These are phyloP conservation scores for Chaetomium sp. DNA, from an alignment of 2,329 filamentous ascomycete genomes.

Conservation along the genomic window DNA sequence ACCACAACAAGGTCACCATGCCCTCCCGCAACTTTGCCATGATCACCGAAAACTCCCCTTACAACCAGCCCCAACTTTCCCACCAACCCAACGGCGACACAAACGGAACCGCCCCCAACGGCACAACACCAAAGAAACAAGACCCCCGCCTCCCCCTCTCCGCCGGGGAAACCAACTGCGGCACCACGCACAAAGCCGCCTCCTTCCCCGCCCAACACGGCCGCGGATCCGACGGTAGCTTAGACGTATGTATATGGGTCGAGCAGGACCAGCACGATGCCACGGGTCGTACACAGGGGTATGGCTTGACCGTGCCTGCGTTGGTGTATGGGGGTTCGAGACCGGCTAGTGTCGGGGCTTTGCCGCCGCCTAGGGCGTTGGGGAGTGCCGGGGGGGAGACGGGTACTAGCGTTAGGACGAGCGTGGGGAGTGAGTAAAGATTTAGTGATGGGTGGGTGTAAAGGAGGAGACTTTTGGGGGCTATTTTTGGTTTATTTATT, in stretches of 20 bases:
- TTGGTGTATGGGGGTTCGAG: slow-evolving; percentile 36
- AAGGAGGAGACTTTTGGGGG: no score
- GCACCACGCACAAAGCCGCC: slow-evolving; percentile 68
- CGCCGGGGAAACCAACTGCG: slow-evolving; percentile 68
- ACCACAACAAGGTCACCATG: slow-evolving; percentile 79
- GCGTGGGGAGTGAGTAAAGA: no score
- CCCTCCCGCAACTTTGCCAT: slow-evolving; percentile 90
- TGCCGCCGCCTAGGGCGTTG: slow-evolving; percentile 2
- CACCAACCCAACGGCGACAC: neutral
- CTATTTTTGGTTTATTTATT: no score
- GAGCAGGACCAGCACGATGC: slow-evolving; percentile 81
- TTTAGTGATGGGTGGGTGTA: no score
- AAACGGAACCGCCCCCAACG: neutral
- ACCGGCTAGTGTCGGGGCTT: slow-evolving; percentile 12
- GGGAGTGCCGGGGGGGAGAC: neutral
- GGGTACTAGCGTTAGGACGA: neutral
- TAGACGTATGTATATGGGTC: slow-evolving; percentile 81
- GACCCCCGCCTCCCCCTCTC: slow-evolving; percentile 68
- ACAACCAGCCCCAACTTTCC: slow-evolving; percentile 28
- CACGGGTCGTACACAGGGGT: slow-evolving; percentile 71
- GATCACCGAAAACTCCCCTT: slow-evolving; percentile 78
- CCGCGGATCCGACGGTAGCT: slow-evolving; percentile 47
- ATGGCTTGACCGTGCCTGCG: slow-evolving; percentile 78
- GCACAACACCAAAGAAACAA: slow-evolving; percentile 29
- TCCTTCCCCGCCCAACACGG: slow-evolving; percentile 44